Evolutionary conservation across 345 rosid genomes (phyloP), one percentile per base, ranked within the genome.

Genomic region (Aethionema arabicum): DNA sequence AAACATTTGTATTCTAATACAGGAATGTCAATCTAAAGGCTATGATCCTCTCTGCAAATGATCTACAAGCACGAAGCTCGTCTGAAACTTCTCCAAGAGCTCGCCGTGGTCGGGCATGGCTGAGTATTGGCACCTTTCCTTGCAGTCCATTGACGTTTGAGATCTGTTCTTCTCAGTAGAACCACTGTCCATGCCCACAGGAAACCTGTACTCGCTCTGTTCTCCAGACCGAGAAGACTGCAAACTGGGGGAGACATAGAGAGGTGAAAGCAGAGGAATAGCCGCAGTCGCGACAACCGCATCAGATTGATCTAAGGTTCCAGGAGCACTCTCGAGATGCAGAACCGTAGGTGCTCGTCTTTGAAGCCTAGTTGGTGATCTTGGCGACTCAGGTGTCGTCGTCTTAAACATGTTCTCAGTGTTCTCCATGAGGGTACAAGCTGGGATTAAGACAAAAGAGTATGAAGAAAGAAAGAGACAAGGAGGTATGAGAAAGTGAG

Each of bases 311-410:
- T 68, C 49, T 31, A n/a, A 38, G 16, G 15, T 54, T 66, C 1
- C 4, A 0, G 49, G 48, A 29, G 62, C 32, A 11, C 47, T 49
- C 49, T 73, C 72, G 15, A 84, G 66, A 50, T 55, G 50, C 64
- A 82, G 80, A 46, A 70, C 48, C 15, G 76, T 21, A 0, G 95
- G 90, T 4, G 87, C 95, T 11, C 62, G 69, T 48, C 62, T 80
- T 64, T 84, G 95, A 10, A 86, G 79, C 76, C 95, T 86, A 36
- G 87, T 80, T 2, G 85, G 78, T 16, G 88, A 82, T 60, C 72
- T 64, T 27, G 53, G 48, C 46, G 65, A 21, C 5, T 44, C 52
- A 8, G 48, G 61, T 58, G 65, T 72, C 39, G 67, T 76, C 47
- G 49, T 74, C 56, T 49, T 36, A 70, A 73, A 65, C 43, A 77